These are phyloP conservation scores for Nissolia schottii DNA, from an alignment of 306 rosid species.

Conservation along the genomic window DNA sequence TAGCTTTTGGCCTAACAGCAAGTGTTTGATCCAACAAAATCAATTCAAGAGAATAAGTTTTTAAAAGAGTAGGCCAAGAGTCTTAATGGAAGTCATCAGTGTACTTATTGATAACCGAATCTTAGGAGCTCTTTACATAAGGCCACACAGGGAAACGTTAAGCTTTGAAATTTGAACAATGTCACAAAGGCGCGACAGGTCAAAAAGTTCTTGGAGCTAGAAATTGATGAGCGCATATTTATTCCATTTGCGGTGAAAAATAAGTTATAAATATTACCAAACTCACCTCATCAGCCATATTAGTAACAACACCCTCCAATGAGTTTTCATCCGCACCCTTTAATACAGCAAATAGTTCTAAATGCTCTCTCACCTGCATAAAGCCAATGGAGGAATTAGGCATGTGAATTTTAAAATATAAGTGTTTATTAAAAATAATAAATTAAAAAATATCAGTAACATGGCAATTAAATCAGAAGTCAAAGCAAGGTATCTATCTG, in stretches of 20 bases:
- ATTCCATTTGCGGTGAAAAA: background rate
- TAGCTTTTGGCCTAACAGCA: too few relatives aligned
- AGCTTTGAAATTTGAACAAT: too few relatives aligned
- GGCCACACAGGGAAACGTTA: too few relatives aligned
- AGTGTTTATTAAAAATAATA: background rate
- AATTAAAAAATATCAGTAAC: background rate
- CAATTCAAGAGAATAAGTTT: too few relatives aligned
- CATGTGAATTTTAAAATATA: constrained; percentile 1
- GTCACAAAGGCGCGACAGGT: too few relatives aligned
- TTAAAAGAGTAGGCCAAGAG: too few relatives aligned
- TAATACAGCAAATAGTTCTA: constrained; percentile 79
- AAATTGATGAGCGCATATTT: too few relatives aligned
- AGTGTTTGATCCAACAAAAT: too few relatives aligned
- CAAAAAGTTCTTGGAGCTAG: too few relatives aligned
- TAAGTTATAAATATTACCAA: background rate
- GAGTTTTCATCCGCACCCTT: constrained; percentile 83
- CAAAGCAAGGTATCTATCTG: background rate
- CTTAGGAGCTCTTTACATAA: too few relatives aligned
- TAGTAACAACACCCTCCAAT: constrained; percentile 50
- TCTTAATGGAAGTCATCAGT: too few relatives aligned
- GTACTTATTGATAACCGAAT: too few relatives aligned
- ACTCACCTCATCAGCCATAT: constrained; percentile 93
- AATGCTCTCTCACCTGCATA: constrained; percentile 85
- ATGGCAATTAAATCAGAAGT: background rate
- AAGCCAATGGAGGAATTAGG: constrained; percentile 20